These are phyloP conservation scores for Cynanchum wilfordii DNA, from an alignment of 257 asterid species.

Conservation along the genomic window DNA sequence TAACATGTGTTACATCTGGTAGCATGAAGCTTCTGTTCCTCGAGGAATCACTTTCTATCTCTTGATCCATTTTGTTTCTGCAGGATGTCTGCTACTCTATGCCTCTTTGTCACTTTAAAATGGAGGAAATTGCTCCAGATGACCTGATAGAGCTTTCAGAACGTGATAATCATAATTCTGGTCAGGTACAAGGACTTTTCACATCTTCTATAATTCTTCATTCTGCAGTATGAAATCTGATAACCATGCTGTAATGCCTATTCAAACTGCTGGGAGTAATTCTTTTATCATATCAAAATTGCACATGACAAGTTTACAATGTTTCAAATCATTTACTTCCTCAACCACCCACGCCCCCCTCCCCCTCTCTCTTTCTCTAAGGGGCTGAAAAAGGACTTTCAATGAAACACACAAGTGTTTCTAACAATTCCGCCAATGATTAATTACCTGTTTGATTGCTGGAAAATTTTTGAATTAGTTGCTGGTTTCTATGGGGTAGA, in stretches of 20 bases:
- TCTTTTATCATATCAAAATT: constrained; percentile 6
- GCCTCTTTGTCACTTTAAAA: constrained; percentile 76
- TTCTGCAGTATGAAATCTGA: not conserved
- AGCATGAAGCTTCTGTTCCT: not conserved
- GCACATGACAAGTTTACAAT: not conserved
- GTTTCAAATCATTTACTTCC: not conserved
- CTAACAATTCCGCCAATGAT: not conserved
- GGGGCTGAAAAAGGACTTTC: not conserved
- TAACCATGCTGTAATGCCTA: not conserved
- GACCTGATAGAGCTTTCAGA: constrained; percentile 80
- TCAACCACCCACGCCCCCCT: too few relatives aligned
- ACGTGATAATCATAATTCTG: constrained; percentile 62
- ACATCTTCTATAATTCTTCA: constrained; percentile 7
- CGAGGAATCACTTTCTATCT: not conserved
- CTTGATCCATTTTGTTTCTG: constrained; percentile 23
- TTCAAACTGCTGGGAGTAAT: not conserved
- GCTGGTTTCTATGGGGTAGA: too few relatives aligned
- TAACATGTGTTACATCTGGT: not conserved
- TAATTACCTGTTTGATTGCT: not conserved
- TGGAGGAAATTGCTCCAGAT: constrained; percentile 74
- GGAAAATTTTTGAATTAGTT: not conserved
- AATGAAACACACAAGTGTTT: not conserved
- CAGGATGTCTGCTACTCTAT: constrained; percentile 80
- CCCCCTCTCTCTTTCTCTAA: not conserved
- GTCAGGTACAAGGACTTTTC: constrained; percentile 51